Conservation (phyloP, 176 grass and related monocot species). For the Avena sativa region DNA sequence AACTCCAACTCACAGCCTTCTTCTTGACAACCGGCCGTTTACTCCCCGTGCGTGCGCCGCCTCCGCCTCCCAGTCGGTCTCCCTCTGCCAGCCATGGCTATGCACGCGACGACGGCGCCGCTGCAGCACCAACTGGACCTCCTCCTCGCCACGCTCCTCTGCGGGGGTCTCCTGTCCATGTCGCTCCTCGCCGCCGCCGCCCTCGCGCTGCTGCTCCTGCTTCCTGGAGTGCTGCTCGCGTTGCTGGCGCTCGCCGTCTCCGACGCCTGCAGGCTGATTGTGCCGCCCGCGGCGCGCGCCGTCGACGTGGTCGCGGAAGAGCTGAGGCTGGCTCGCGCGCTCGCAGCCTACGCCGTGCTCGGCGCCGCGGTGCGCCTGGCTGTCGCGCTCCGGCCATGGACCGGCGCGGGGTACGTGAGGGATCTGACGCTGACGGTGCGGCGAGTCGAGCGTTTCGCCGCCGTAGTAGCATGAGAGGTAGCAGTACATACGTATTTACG, state of each 20-base stretch:
- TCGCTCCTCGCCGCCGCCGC: constrained; percentile 39
- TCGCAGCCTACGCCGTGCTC: constrained; percentile 56
- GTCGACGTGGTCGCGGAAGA: constrained; percentile 23
- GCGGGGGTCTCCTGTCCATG: constrained; percentile 41
- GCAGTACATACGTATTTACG: no score
- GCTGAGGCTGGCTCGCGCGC: constrained; percentile 57
- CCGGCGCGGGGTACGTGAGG: background rate
- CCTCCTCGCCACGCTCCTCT: constrained; percentile 65
- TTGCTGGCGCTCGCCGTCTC: constrained; percentile 38
- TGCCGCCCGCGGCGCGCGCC: constrained; percentile 2
- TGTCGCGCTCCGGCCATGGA: background rate
- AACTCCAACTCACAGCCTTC: background rate
- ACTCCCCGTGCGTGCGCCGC: background rate
- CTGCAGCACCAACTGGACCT: constrained; percentile 56
- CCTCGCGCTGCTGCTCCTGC: constrained; percentile 45
- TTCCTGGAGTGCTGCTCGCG: constrained; percentile 30
- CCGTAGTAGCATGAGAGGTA: no score
- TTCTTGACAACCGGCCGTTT: background rate
- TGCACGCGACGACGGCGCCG: constrained; percentile 14
- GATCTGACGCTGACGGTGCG: background rate
- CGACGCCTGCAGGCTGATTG: constrained; percentile 28
- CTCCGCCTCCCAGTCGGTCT: background rate
- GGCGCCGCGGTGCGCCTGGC: background rate
- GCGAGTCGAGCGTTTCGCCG: background rate
- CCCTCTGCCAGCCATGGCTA: background rate